Evolutionary conservation across 2,329 filamentous ascomycete genomes (phyloP).

Genomic region (Coleophoma eucalyptorum): DNA sequence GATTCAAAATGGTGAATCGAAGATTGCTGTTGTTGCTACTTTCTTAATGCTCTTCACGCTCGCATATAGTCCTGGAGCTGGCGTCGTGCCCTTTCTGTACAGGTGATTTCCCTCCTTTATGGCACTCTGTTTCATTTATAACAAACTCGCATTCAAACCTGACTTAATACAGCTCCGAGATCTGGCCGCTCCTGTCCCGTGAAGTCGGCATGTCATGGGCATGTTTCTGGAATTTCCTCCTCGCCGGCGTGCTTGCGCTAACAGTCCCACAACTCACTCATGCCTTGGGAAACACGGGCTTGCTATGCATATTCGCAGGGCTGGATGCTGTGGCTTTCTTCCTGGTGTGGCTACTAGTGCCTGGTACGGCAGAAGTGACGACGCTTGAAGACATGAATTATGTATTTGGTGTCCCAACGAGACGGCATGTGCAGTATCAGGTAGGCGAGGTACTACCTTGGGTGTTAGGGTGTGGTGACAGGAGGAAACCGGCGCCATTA

Average conservation of each 20-base stretch:
- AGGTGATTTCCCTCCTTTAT: not conserved
- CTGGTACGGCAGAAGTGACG: slow-evolving; percentile 44
- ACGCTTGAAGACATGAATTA: slow-evolving; percentile 27
- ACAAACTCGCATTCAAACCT: not conserved
- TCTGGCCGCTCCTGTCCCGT: not conserved
- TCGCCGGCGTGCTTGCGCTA: not conserved
- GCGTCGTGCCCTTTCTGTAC: not conserved
- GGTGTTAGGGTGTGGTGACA: not conserved
- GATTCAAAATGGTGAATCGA: slow-evolving; percentile 23
- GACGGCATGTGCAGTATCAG: slow-evolving; percentile 5
- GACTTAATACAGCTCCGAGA: not conserved
- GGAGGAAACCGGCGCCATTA: not conserved
- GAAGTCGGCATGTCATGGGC: slow-evolving; percentile 4
- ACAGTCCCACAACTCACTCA: not conserved
- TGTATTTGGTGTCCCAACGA: slow-evolving; percentile 33
- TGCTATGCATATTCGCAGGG: not conserved
- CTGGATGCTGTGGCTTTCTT: slow-evolving; percentile 35
- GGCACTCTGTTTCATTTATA: not conserved
- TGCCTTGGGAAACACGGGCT: not conserved
- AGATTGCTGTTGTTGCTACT: not conserved
- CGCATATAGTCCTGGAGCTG: not conserved
- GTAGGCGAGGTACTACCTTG: slow-evolving; percentile 1
- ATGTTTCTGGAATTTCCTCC: not conserved
- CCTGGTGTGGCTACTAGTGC: slow-evolving; percentile 47
- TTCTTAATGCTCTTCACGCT: not conserved